Percentiles rank a stretch among this genome's conserved stretches.
Conservation (phyloP, 768 basidiomycete genomes). For the Punctularia strigosozonata region DNA sequence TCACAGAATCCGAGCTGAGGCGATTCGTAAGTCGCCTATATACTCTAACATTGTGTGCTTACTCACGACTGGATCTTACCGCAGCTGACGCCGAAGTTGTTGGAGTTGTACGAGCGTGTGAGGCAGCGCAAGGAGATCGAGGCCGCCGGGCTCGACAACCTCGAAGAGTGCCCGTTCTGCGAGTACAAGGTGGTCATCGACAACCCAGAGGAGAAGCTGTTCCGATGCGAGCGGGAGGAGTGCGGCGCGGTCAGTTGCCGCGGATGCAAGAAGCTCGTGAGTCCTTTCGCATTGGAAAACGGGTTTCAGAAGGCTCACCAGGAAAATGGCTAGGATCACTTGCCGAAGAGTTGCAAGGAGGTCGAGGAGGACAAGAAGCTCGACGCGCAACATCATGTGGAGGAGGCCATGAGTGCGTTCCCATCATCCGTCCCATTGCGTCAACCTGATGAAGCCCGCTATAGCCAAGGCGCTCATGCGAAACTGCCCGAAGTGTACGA, state of each 20-base stretch:
- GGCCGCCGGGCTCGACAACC: conserved; percentile 61
- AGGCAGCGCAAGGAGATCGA: conserved; percentile 72
- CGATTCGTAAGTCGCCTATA: conserved; percentile 17
- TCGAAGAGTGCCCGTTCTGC: conserved; percentile 89
- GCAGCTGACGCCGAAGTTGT: conserved; percentile 53
- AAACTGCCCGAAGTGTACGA: conserved; percentile 77
- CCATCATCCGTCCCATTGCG: neutral
- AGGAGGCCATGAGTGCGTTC: conserved; percentile 84
- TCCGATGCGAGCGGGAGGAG: conserved; percentile 42
- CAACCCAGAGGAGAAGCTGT: conserved; percentile 26
- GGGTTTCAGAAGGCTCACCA: neutral
- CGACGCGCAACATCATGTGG: conserved; percentile 66
- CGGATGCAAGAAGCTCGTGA: conserved; percentile 59
- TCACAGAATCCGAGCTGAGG: conserved; percentile 56
- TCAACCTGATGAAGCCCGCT: conserved; percentile 4
- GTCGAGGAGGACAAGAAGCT: conserved; percentile 63
- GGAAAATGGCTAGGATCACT: conserved; percentile 45
- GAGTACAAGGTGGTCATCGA: conserved; percentile 66
- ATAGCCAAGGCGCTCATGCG: conserved; percentile 74
- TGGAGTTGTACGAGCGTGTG: conserved; percentile 61
- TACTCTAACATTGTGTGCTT: too few species aligned
- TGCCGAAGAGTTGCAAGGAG: conserved; percentile 77
- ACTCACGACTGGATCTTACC: too few species aligned
- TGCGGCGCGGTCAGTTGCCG: conserved; percentile 75
- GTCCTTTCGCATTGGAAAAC: conserved; percentile 12